Evolutionary conservation across 2,329 filamentous ascomycete genomes (phyloP), one percentile per base, ranked within the genome.

Genomic region (Thelonectria discophora): DNA sequence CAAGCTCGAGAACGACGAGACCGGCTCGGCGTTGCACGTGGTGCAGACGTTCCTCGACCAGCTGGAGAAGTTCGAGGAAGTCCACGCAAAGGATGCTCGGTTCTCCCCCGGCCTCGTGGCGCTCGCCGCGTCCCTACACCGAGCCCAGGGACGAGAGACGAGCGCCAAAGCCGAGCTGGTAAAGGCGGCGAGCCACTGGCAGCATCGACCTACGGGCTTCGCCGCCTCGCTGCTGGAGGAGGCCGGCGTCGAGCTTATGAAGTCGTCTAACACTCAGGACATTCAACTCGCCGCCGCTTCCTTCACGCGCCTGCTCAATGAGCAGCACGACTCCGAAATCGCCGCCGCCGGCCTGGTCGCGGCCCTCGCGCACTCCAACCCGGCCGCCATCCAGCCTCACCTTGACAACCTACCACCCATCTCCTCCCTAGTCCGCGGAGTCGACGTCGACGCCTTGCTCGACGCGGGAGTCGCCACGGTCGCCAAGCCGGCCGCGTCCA

Each of bases 31-130:
- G 5, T 86, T 93, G 37, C 81, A 84, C n/a, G 81, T 92, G 6
- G 81, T 97, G 2, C 90, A 97, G 73, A 80, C 85, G 1, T 94
- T 95, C 73, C 85, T 97, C 57, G 84, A 84, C 64, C 85, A 85
- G 10, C 82, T 97, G 1, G 91, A 94, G 69, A 78, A 86, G 49
- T 87, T 86, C 3, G 82, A 75, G 6, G 79, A 81, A 1, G 73
- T 83, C 2, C 81, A 84, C 15, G 83, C 89, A 60, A 82, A 87
- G 58, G 88, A 93, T 68, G 86, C 90, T 24, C 89, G 94, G 11
- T 95, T 90, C 75, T 89, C 92, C 24, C 94, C 95, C 0, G 94
- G 94, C 2, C 82, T 99, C 1, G 85, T 98, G 27, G 93, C 92
- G 1, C 82, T 94, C 2, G 82, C 91, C 3, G 89, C 97, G 10